Evolutionary conservation across 257 asterid species (phyloP).

Genomic region (Leonotis leonurus): DNA sequence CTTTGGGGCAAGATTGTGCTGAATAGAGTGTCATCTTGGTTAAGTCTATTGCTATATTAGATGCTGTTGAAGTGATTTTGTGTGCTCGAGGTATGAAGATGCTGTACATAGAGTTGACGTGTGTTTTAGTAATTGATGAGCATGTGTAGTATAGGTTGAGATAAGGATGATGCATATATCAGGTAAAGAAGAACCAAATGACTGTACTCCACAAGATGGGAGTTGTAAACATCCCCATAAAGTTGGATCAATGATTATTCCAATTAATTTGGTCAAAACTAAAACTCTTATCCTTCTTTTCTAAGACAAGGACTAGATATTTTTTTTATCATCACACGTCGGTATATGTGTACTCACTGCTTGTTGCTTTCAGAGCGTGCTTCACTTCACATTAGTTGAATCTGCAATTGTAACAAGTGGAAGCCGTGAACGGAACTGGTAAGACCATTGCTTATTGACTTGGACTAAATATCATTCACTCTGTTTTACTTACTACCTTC

Average conservation of each 20-base stretch:
- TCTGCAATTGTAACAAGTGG: constrained; percentile 49
- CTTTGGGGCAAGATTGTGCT: too few species aligned
- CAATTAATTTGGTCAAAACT: constrained; percentile 27
- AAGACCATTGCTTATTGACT: constrained; percentile 25
- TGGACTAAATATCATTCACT: constrained; percentile 29
- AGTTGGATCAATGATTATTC: constrained; percentile 20
- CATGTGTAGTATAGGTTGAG: constrained; percentile 2
- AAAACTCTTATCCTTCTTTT: constrained; percentile 7
- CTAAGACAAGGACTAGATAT: constrained; percentile 10
- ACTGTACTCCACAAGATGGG: neutral
- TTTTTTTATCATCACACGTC: constrained; percentile 25
- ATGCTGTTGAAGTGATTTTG: too few species aligned
- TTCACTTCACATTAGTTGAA: constrained; percentile 52
- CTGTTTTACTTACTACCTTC: too few species aligned
- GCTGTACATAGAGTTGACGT: too few species aligned
- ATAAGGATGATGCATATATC: constrained; percentile 21
- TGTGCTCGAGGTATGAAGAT: constrained; percentile 42
- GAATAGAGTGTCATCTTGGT: too few species aligned
- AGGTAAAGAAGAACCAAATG: neutral
- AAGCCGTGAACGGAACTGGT: constrained; percentile 32
- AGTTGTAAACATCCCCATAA: constrained; percentile 14
- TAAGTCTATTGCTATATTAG: too few species aligned
- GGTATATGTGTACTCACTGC: constrained; percentile 43
- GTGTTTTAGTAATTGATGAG: constrained; percentile 21
- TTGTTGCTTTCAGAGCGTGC: constrained; percentile 54